Conservation (phyloP, 2,329 filamentous ascomycete species). For the Exophiala sp. region DNA sequence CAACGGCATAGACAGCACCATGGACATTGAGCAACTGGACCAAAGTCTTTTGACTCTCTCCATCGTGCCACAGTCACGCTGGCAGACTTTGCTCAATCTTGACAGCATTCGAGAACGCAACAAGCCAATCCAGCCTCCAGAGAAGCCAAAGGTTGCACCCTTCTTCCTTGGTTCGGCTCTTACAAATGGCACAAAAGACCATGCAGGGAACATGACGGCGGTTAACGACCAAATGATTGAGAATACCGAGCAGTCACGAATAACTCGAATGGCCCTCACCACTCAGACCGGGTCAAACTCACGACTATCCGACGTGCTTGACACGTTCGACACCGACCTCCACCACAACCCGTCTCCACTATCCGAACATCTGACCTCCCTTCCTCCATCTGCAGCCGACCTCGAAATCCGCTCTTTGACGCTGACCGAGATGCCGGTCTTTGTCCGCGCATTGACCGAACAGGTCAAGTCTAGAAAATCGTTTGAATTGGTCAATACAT, state of each 20-base stretch:
- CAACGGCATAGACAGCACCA: slow-evolving; percentile 44
- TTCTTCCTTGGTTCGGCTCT: slow-evolving; percentile 73
- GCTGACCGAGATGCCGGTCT: slow-evolving; percentile 71
- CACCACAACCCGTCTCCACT: slow-evolving; percentile 64
- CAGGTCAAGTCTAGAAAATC: slow-evolving; percentile 66
- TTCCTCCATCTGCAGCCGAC: slow-evolving; percentile 82
- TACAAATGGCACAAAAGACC: slow-evolving; percentile 21
- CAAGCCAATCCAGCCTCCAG: slow-evolving; percentile 87
- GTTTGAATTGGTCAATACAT: slow-evolving; percentile 91
- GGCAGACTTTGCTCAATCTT: slow-evolving; percentile 91
- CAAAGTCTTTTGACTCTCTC: slow-evolving; percentile 82
- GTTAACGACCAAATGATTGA: slow-evolving; percentile 33
- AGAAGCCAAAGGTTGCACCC: slow-evolving; percentile 87
- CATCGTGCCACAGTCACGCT: slow-evolving; percentile 81
- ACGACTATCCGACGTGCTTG: slow-evolving; percentile 3
- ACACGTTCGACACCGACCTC: slow-evolving; percentile 24
- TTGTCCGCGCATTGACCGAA: slow-evolving; percentile 74
- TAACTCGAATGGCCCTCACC: slow-evolving; percentile 62
- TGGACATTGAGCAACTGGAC: slow-evolving; percentile 70
- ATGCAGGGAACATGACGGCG: slow-evolving; percentile 3
- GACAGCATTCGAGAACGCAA: slow-evolving; percentile 89
- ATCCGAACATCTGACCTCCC: slow-evolving; percentile 71
- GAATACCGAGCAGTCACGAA: slow-evolving; percentile 58
- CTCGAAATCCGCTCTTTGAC: slow-evolving; percentile 81
- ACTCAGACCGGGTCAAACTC: slow-evolving; percentile 8